A percentile compares a stretch with the other conserved stretches of the same genome.
These are phyloP conservation scores for Ascodesmis nigricans DNA, from an alignment of 495 filamentous ascomycete genomes.

Conservation along the genomic window DNA sequence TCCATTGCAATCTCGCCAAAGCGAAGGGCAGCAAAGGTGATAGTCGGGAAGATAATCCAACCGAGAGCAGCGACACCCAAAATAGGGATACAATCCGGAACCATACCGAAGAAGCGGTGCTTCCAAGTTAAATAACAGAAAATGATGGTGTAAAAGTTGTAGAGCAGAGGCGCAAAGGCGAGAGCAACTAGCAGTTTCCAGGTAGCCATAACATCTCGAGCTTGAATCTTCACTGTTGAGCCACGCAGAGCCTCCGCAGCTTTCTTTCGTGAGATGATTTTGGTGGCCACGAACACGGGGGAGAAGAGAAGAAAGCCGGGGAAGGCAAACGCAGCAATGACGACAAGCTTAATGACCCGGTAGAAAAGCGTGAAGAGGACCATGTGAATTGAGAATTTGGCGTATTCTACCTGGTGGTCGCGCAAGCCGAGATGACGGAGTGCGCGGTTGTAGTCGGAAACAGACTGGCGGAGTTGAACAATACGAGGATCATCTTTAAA, in stretches of 20 bases:
- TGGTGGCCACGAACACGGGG: conserved; percentile 76
- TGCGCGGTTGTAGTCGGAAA: conserved; percentile 72
- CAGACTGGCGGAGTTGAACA: conserved; percentile 49
- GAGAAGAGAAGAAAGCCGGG: conserved; percentile 74
- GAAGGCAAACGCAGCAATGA: conserved; percentile 60
- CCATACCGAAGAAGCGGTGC: conserved; percentile 56
- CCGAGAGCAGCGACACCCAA: conserved; percentile 51
- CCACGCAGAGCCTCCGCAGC: conserved; percentile 74
- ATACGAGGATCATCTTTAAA: conserved; percentile 86
- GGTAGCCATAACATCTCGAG: conserved; percentile 86
- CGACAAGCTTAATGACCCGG: conserved; percentile 47
- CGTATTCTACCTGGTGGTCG: conserved; percentile 91
- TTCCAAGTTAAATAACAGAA: conserved; percentile 58
- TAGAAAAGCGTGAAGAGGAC: conserved; percentile 63
- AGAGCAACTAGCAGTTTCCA: conserved; percentile 94
- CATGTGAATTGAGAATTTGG: conserved; percentile 51
- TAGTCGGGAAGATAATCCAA: conserved; percentile 60
- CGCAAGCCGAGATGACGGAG: conserved; percentile 66
- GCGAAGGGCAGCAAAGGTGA: conserved; percentile 82
- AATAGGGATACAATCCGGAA: conserved; percentile 61
- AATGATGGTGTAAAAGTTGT: conserved; percentile 52
- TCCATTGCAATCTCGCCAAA: conserved; percentile 98
- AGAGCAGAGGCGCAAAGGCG: conserved; percentile 67
- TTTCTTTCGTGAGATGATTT: conserved; percentile 76
- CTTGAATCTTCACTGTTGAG: conserved; percentile 84